These are phyloP conservation scores for Solanum rostratum DNA, from an alignment of 257 asterid genomes.

Conservation along the genomic window DNA sequence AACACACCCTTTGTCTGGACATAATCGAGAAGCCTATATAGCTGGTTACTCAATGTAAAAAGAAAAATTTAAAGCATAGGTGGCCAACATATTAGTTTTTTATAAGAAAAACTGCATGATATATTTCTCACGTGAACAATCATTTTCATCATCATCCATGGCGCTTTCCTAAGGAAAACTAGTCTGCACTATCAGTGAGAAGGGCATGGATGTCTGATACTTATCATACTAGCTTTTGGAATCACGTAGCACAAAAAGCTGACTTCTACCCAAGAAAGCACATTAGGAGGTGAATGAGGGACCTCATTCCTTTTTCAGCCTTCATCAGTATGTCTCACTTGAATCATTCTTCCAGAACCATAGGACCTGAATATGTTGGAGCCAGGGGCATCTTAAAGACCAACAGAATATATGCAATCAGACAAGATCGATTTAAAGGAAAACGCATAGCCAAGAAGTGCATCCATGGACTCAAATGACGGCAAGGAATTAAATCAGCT, in stretches of 20 bases:
- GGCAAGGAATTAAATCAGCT: not conserved
- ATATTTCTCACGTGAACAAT: too few species aligned
- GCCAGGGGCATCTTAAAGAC: not conserved
- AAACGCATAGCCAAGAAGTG: not conserved
- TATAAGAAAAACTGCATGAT: too few species aligned
- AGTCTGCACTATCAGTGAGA: not conserved
- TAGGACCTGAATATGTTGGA: not conserved
- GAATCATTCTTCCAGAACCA: not conserved
- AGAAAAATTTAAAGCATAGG: not conserved
- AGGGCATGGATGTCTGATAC: not conserved
- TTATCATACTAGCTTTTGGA: not conserved
- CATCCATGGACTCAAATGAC: not conserved
- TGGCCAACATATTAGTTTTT: not conserved
- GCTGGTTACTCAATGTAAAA: not conserved
- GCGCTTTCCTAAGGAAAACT: not conserved
- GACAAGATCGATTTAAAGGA: not conserved
- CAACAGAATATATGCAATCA: not conserved
- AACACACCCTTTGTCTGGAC: too few species aligned
- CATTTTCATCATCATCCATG: not conserved
- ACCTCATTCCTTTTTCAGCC: too few species aligned
- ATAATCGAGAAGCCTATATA: too few species aligned
- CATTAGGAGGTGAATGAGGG: not conserved
- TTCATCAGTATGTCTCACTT: not conserved
- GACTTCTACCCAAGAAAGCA: not conserved
- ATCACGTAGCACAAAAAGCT: not conserved